Percentiles rank a stretch among this genome's conserved stretches.
Conservation (phyloP, 2,329 filamentous ascomycete species). For the Thermoascus crustaceus region DNA sequence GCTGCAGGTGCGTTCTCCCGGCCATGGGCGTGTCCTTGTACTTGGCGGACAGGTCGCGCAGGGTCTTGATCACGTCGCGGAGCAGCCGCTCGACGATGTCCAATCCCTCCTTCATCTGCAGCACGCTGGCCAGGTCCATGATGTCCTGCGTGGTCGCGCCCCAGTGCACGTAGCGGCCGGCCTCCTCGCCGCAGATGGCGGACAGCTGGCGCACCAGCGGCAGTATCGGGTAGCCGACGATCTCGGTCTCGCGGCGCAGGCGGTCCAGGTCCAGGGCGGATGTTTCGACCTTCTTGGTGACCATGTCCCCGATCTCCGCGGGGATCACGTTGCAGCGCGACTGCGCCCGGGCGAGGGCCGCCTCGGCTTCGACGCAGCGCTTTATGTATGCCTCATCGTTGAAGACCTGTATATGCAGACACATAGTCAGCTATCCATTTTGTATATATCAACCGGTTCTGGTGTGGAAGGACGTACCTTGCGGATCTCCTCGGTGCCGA, state of each 20-base stretch:
- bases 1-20: constrained; percentile 50
- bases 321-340: constrained; percentile 43
- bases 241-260: constrained; percentile 40
- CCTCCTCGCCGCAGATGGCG: constrained; percentile 22
- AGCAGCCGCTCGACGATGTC: constrained; percentile 41
- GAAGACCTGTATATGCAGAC: constrained; percentile 30
- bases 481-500: constrained; percentile 45
- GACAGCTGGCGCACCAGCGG: constrained; percentile 44
- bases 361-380: constrained; percentile 44
- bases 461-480: constrained; percentile 11
- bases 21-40: constrained; percentile 50
- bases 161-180: constrained; percentile 48
- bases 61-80: constrained; percentile 33
- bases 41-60: constrained; percentile 36
- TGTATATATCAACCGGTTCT: neutral
- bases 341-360: constrained; percentile 45
- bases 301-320: constrained; percentile 22
- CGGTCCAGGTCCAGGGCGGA: constrained; percentile 37
- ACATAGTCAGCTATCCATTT: constrained; percentile 1
- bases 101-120: constrained; percentile 47
- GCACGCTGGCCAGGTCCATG: constrained; percentile 47
- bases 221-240: constrained; percentile 48
- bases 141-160: constrained; percentile 54
- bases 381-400: constrained; percentile 43
- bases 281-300: constrained; percentile 28